These are phyloP conservation scores for Sugiyamaella sp. DNA, from an alignment of 1,139 yeast genomes.

Conservation along the genomic window DNA sequence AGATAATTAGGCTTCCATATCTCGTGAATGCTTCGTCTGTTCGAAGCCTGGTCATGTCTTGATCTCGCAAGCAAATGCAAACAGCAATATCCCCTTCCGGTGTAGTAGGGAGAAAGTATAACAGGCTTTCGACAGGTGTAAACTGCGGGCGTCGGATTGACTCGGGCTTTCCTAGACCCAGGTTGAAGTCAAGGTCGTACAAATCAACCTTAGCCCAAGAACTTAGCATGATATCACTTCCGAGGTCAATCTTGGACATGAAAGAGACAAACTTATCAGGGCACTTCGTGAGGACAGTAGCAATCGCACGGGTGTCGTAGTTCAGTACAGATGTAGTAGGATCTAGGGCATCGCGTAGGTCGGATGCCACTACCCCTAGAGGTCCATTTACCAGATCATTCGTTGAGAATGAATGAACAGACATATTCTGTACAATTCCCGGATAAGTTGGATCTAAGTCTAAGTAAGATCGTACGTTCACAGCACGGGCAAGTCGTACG, in stretches of 20 bases:
- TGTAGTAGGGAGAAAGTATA: constrained; percentile 26
- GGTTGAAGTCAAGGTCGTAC: constrained; percentile 25
- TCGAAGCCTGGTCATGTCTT: constrained; percentile 19
- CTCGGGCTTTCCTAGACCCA: constrained; percentile 27
- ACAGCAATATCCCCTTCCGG: constrained; percentile 25
- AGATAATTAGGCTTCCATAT: constrained; percentile 1
- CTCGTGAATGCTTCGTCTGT: constrained; percentile 17
- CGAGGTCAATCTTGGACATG: constrained; percentile 18
- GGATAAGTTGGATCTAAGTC: constrained; percentile 24
- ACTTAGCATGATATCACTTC: constrained; percentile 25
- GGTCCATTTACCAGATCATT: constrained; percentile 17
- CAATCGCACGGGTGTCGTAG: constrained; percentile 21
- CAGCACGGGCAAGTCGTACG: constrained; percentile 24
- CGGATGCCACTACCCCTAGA: constrained; percentile 25
- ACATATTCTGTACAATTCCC: constrained; percentile 28
- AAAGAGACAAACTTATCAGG: constrained; percentile 18
- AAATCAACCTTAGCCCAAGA: constrained; percentile 28
- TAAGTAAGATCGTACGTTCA: constrained; percentile 22
- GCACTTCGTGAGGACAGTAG: constrained; percentile 12
- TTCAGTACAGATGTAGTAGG: constrained; percentile 14
- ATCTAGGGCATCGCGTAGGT: constrained; percentile 22
- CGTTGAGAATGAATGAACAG: constrained; percentile 14
- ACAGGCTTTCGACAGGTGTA: constrained; percentile 25
- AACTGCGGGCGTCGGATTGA: constrained; percentile 28
- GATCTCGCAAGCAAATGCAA: constrained; percentile 22